Base-by-base conservation (phyloP, 768 basidiomycete genomes). In the Cytidiella melzeri region DNA sequence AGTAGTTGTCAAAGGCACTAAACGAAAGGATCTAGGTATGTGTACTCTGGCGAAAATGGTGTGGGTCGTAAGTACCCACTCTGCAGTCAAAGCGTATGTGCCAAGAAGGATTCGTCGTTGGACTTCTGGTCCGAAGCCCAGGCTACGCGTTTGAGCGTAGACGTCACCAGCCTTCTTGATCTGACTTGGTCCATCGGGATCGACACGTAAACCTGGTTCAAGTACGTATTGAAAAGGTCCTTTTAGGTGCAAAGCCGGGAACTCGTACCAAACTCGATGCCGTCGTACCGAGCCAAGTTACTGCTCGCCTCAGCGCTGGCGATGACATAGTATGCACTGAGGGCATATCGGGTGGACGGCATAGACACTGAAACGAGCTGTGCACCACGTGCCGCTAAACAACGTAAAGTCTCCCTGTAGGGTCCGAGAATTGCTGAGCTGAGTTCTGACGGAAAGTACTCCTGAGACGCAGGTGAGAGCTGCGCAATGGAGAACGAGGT, bases 1-100 rank as follows among this genome's bases (percentile, higher is more conserved):
- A 99, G 65, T 95, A 97, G 61, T 95, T 97, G 67, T 97, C 87
- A 61, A 93, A 97, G n/a, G 92, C 92, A 50, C 92, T 97, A n/a
- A n/a, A n/a, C n/a, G n/a, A n/a, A n/a, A n/a, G n/a, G n/a, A n/a
- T n/a, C n/a, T n/a, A n/a, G 57, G 28, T 41, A 42, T 28, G 13
- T 47, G 26, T 25, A 6, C 3, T 38, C 21, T 41, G 27, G 26
- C 23, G 4, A 5, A 43, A 47, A 37, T 5, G 25, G 25, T 26
- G 21, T 18, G 43, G 13, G 7, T 15, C 6, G n/a, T 41, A 4
- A 18, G 45, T 13, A 69, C 88, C 61, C 59, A 96, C 94, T 91
- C 91, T 24, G 93, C 93, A 0, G 85, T 87, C 38, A 99, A 71
- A 2, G 94, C 89, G 61, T 94, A 92, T 0, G 92, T 92, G 0